Evolutionary conservation across 2,329 filamentous ascomycete genomes (phyloP).

Genomic region (Hypoxylon sp.): DNA sequence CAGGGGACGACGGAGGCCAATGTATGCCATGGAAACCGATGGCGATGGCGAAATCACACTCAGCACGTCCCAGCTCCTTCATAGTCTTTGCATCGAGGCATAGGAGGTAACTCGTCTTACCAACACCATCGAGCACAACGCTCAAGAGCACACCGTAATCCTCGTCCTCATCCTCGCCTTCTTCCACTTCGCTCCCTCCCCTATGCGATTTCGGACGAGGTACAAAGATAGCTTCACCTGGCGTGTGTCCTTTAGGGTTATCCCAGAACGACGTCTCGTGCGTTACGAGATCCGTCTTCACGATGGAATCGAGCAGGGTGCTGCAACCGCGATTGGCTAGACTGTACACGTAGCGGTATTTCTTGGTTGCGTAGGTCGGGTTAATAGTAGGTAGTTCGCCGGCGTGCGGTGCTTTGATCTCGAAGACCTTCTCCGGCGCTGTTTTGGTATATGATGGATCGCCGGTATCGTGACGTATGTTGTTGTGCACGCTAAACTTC

Average conservation of each 20-base stretch:
- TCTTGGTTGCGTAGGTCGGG: conserved; percentile 64
- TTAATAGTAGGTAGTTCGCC: conserved; percentile 79
- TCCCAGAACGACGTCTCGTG: conserved; percentile 70
- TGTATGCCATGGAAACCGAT: conserved; percentile 77
- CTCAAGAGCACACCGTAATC: conserved; percentile 62
- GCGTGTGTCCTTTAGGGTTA: conserved; percentile 70
- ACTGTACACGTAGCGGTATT: conserved; percentile 74
- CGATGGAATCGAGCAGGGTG: conserved; percentile 73
- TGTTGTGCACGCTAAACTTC: conserved; percentile 58
- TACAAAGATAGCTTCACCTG: conserved; percentile 79
- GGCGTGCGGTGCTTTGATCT: conserved; percentile 67
- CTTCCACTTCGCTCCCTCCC: conserved; percentile 10
- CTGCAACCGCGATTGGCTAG: conserved; percentile 69
- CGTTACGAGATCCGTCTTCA: conserved; percentile 74
- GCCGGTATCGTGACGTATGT: background rate
- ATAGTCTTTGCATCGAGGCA: conserved; percentile 75
- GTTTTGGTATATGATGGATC: background rate
- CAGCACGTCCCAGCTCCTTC: conserved; percentile 74
- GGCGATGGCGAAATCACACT: conserved; percentile 71
- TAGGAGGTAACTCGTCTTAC: conserved; percentile 73
- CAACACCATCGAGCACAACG: conserved; percentile 74
- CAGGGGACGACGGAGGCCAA: conserved; percentile 12
- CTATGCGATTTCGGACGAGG: conserved; percentile 58
- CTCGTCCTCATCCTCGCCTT: conserved; percentile 61
- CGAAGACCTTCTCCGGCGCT: conserved; percentile 54